Conservation (phyloP, 2,329 filamentous ascomycete genomes). For the Gyromitra esculenta region DNA sequence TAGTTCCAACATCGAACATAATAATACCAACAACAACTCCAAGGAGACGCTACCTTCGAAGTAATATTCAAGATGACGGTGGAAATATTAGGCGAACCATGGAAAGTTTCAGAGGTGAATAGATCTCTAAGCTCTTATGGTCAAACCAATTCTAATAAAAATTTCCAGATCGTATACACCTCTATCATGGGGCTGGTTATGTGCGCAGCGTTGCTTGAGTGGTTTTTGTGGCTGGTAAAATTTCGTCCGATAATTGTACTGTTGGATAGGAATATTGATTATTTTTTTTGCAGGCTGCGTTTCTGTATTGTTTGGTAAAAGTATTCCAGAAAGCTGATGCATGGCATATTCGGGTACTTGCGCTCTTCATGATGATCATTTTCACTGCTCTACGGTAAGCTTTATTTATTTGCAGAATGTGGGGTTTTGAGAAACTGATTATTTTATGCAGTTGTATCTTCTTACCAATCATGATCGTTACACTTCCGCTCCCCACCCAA, state of each 20-base stretch:
- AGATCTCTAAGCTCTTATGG: not conserved
- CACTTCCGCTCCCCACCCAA: conserved; percentile 79
- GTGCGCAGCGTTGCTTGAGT: conserved; percentile 86
- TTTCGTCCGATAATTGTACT: conserved; percentile 5
- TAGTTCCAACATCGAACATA: conserved; percentile 2
- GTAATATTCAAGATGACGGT: conserved; percentile 43
- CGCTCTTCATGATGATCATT: conserved; percentile 76
- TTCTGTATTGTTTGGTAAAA: conserved; percentile 88
- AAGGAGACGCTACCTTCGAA: conserved; percentile 1
- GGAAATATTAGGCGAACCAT: conserved; percentile 56
- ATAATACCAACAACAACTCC: conserved; percentile 7
- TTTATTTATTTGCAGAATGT: not conserved
- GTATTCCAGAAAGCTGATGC: conserved; percentile 89
- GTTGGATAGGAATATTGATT: conserved; percentile 11
- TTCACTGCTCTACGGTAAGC: conserved; percentile 80
- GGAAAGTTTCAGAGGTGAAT: conserved; percentile 61
- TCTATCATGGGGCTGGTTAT: conserved; percentile 82
- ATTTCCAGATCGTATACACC: conserved; percentile 80
- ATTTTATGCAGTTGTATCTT: conserved; percentile 74
- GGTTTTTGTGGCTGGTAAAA: conserved; percentile 81
- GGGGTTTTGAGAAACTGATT: conserved; percentile 21
- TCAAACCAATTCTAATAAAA: conserved; percentile 53
- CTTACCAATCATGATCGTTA: conserved; percentile 92
- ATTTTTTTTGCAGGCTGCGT: conserved; percentile 69
- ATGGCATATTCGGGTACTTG: conserved; percentile 80